Percentiles rank a stretch among this genome's conserved stretches.
Evolutionary conservation across 2,329 filamentous ascomycete genomes (phyloP).

Genomic region (Xylaria sp.): DNA sequence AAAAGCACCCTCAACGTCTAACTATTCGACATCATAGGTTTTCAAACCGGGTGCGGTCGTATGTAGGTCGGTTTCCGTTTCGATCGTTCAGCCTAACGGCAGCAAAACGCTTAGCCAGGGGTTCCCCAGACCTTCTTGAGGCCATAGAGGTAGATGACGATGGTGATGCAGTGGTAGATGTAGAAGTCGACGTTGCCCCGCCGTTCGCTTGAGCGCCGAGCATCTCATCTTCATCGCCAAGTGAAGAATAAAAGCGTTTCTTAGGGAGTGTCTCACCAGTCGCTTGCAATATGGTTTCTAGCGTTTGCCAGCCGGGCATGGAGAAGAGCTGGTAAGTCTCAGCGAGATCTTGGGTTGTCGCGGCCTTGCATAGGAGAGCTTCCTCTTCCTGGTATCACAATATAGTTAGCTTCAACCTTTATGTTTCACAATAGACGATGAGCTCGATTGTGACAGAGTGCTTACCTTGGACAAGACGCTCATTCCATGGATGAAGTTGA

Average conservation of each 20-base stretch:
- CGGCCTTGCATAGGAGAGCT: conserved; percentile 84
- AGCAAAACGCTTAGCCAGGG: conserved; percentile 54
- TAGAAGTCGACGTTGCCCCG: conserved; percentile 32
- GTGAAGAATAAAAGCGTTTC: conserved; percentile 69
- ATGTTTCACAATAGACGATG: conserved; percentile 18
- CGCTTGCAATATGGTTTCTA: conserved; percentile 93
- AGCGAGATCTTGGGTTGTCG: conserved; percentile 80
- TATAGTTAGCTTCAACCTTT: conserved; percentile 33
- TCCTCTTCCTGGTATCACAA: conserved; percentile 80
- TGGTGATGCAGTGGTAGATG: conserved; percentile 28
- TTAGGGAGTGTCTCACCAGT: conserved; percentile 91
- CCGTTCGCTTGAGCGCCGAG: conserved; percentile 43
- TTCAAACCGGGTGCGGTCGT: conserved; percentile 48
- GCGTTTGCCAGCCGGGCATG: conserved; percentile 91
- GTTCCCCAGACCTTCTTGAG: conserved; percentile 47
- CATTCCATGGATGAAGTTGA: conserved; percentile 86
- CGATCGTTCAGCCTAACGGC: conserved; percentile 52
- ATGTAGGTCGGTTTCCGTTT: conserved; percentile 46
- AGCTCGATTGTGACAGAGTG: conserved; percentile 31
- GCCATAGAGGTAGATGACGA: conserved; percentile 27
- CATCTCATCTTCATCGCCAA: conserved; percentile 48
- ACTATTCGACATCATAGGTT: conserved; percentile 33
- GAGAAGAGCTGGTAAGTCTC: conserved; percentile 86
- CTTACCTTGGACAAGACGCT: conserved; percentile 86
- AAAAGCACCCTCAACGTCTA: background rate